These are phyloP conservation scores for Sideroxylon spinosum DNA, from an alignment of 179 eudicot species.

Conservation along the genomic window DNA sequence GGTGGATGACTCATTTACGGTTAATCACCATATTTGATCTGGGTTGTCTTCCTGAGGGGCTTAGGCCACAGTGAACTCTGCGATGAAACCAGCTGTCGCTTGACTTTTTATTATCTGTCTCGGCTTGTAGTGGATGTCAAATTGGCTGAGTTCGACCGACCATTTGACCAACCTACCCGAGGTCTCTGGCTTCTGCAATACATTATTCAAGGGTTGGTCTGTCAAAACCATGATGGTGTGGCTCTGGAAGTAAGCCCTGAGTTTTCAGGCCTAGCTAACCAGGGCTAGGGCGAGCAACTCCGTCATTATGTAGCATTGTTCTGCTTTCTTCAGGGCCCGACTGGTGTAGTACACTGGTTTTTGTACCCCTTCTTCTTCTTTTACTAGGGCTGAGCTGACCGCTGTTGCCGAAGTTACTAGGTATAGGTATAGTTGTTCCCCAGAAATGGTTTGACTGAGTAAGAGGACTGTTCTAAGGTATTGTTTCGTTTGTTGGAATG, in stretches of 20 bases:
- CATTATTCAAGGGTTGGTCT: not conserved
- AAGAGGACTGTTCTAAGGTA: not conserved
- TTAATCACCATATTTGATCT: too few species aligned
- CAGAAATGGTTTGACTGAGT: not conserved
- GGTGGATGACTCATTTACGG: too few species aligned
- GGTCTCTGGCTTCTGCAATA: not conserved
- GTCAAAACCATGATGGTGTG: not conserved
- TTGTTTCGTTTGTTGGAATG: not conserved
- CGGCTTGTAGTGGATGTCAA: not conserved
- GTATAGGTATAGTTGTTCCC: not conserved
- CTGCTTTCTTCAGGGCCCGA: not conserved
- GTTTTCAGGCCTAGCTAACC: not conserved
- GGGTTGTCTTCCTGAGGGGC: too few species aligned
- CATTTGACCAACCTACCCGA: not conserved
- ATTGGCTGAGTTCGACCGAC: not conserved
- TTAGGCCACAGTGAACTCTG: too few species aligned
- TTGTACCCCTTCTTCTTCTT: not conserved
- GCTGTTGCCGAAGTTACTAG: not conserved
- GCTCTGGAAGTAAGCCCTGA: not conserved
- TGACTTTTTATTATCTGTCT: too few species aligned
- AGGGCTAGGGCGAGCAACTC: not conserved
- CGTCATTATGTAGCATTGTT: not conserved
- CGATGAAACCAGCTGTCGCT: too few species aligned
- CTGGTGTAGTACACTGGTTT: not conserved
- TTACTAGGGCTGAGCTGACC: not conserved